Base-by-base conservation (phyloP, 768 basidiomycete species). In the Coprinopsis cinerea region DNA sequence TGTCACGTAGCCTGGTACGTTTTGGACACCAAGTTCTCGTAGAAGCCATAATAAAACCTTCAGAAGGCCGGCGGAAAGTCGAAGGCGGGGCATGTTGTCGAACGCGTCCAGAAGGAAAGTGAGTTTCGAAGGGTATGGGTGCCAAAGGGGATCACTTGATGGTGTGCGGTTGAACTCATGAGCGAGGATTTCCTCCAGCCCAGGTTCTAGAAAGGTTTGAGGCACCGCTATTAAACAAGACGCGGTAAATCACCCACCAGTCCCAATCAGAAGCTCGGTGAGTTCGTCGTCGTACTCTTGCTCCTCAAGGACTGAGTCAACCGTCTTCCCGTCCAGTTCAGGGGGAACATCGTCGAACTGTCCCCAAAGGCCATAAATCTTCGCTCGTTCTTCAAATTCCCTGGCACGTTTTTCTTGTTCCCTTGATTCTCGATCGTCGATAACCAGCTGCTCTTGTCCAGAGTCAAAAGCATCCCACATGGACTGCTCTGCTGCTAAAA, bases 21-120 rank as follows among this genome's bases (percentile, higher is more conserved):
- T 49, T 1, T 42, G 43, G 4, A 60, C 64, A 7, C 62, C 63
- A 13, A 54, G 46, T 34, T 62, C 59, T 4, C 57, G 32, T 24
- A 68, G 56, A 7, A 65, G 45, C 64, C 65, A 69, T 10, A 71
- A 48, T 11, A 71, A 52, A 10, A 66, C 48, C 24, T 59, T 63
- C 55, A 71, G 55, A 18, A 66, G 51, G 1, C 55, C 52, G 1
- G 49, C 40, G 1, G 68, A 68, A 2, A 71, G 52, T 10, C 58
- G 61, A 15, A 67, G 56, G 0, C 64, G 48, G 0, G 64, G 66
- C 3, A 71, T 50, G 42, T 64, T 69, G 47, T 69, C 62, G 10
- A 68, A 48, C 2, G 57, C 54, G 37, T 70, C 63, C 7, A 69
- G 57, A 15, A 65, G 47, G 43, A 63, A 62, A 11, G 26, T 13